phyloP scores from a whole-genome alignment of 257 asterid genomes.

The Solanum tarapatanum region DNA sequence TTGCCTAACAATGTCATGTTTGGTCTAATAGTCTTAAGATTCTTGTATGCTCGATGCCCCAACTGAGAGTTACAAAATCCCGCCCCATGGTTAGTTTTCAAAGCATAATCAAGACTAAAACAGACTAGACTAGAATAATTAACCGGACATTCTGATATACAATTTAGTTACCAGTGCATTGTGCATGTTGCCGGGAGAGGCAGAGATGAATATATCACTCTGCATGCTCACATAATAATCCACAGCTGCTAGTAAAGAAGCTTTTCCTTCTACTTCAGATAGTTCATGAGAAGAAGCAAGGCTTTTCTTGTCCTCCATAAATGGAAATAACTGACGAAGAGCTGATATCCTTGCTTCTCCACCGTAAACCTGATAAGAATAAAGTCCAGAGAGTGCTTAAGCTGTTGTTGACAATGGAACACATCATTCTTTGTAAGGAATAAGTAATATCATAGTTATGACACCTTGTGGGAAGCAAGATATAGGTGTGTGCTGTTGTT shows the following conservation, averaged over 20 bases:
- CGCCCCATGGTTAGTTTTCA: not conserved
- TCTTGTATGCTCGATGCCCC: conserved; percentile 27
- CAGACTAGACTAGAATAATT: not conserved
- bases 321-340: conserved; percentile 21
- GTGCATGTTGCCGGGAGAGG: conserved; percentile 39
- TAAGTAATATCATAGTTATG: not conserved
- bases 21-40: conserved; percentile 31
- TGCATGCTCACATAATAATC: conserved; percentile 33
- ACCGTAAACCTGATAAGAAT: conserved; percentile 22
- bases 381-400: not conserved
- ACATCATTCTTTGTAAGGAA: not conserved
- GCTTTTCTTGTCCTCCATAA: conserved; percentile 30
- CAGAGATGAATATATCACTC: conserved; percentile 29
- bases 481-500: conserved; percentile 22
- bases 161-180: conserved; percentile 24
- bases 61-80: conserved; percentile 8
- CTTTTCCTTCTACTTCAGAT: conserved; percentile 22
- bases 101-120: not conserved
- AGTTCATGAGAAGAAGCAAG: conserved; percentile 19
- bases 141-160: not conserved
- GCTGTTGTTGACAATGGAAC: not conserved
- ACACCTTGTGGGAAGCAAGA: conserved; percentile 31
- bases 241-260: conserved; percentile 25
- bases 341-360: conserved; percentile 30
- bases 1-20: conserved; percentile 30